Evolutionary conservation across 1,139 yeast genomes (phyloP), one percentile per base, ranked within the genome.

Genomic region (Suhomyces terraborum): DNA sequence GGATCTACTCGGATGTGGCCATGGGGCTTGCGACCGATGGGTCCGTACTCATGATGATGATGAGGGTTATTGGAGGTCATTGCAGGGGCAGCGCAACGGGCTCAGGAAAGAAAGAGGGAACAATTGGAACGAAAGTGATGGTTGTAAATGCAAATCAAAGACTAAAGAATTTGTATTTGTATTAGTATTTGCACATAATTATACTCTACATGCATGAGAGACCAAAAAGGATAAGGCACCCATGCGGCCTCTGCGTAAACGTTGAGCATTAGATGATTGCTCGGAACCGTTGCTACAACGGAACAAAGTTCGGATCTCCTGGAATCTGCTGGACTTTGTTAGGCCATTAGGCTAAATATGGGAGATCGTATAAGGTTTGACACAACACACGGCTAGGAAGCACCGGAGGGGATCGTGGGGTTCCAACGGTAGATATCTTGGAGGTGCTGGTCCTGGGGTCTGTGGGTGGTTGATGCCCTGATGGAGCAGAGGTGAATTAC

Each of bases 251-350:
- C n/a, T 16, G 22, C 28, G 10, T 24, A 24, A 32, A 21, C 29
- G 40, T 31, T 33, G 32, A 37, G 32, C 40, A 32, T n/a, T 25
- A 5, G 10, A 7, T 13, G 17, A 13, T 27, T 32, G 41, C 41
- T 38, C 41, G 18, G 34, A 38, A 38, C 41, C 41, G 41, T 38
- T 38, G 41, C 41, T 38, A 23, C 25, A 9, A 8, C 4, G 8
- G 19, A 23, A 29, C 23, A 26, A 17, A 19, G 8, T 16, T 21
- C 30, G 35, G 35, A 22, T 21, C 21, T 9, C 18, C 14, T 30
- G 32, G 32, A 30, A 30, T n/a, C n/a, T n/a, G n/a, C n/a, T n/a
- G n/a, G n/a, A n/a, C n/a, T n/a, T n/a, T n/a, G n/a, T n/a, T n/a
- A n/a, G n/a, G n/a, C n/a, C n/a, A n/a, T n/a, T n/a, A n/a, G n/a